These are phyloP conservation scores for Melampsora allii-populina DNA, from an alignment of 1,284 basidiomycete genomes.

Conservation along the genomic window DNA sequence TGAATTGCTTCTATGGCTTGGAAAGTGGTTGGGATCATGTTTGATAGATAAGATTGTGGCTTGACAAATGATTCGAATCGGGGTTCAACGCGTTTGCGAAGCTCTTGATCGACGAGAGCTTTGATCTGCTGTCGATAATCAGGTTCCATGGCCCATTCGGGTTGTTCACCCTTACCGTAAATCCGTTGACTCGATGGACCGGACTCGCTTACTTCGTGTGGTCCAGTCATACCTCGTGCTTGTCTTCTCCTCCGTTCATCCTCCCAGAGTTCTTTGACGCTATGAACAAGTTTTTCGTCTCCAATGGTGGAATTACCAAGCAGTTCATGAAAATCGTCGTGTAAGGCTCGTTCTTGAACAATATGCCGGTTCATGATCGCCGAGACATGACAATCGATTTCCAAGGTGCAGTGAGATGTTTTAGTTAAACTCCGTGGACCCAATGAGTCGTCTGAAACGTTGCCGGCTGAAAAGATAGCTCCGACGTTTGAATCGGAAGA, in stretches of 20 bases:
- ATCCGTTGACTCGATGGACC: constrained; percentile 37
- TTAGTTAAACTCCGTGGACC: constrained; percentile 48
- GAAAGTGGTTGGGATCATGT: constrained; percentile 41
- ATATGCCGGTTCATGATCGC: constrained; percentile 78
- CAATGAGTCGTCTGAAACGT: constrained; percentile 13
- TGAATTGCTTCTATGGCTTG: constrained; percentile 41
- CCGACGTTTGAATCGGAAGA: background rate
- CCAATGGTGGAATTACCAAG: constrained; percentile 57
- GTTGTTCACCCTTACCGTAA: constrained; percentile 41
- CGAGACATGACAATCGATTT: constrained; percentile 75
- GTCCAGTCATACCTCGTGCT: constrained; percentile 51
- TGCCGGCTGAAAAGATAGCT: constrained; percentile 21
- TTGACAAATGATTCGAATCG: constrained; percentile 24
- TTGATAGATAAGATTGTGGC: constrained; percentile 15
- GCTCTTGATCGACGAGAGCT: constrained; percentile 36
- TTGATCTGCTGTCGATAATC: constrained; percentile 29
- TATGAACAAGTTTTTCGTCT: constrained; percentile 74
- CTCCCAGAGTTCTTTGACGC: constrained; percentile 90
- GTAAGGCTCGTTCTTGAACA: constrained; percentile 66
- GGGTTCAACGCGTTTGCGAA: constrained; percentile 40
- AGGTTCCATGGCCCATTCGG: constrained; percentile 44
- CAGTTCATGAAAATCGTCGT: constrained; percentile 67
- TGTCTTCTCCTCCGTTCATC: constrained; percentile 74
- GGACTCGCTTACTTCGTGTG: constrained; percentile 44
- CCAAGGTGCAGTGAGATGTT: constrained; percentile 70